phyloP scores from a whole-genome alignment of 1,284 basidiomycete genomes.

The Filobasidium uniguttulatum region DNA sequence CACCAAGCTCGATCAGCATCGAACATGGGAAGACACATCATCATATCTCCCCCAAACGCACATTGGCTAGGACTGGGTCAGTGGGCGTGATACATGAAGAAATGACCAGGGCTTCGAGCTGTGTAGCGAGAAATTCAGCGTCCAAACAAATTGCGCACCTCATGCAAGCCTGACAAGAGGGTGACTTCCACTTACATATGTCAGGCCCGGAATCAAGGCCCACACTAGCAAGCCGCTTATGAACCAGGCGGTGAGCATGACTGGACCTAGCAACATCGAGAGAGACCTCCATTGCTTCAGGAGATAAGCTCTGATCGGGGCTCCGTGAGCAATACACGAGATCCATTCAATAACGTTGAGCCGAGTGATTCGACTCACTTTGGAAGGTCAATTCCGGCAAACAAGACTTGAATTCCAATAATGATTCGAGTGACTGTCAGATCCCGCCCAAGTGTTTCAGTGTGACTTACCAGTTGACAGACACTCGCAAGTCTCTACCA shows the following conservation, averaged over 20 bases:
- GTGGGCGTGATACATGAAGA: constrained; percentile 92
- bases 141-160: no score
- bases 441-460: no score
- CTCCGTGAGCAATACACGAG: neutral
- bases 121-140: no score
- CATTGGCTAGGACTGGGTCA: constrained; percentile 85
- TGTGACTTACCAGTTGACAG: neutral
- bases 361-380: constrained; percentile 42
- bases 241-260: constrained; percentile 76
- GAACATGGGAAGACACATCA: neutral
- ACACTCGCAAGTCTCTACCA: constrained; percentile 1
- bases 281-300: constrained; percentile 72
- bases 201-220: constrained; percentile 70
- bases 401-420: constrained; percentile 90
- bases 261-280: constrained; percentile 64
- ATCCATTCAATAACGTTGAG: no score
- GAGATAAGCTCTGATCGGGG: constrained; percentile 49
- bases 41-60: constrained; percentile 30
- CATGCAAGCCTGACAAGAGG: no score
- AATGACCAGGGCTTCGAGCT: constrained; percentile 64
- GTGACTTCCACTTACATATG: constrained; percentile 45
- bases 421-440: constrained; percentile 74
- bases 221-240: constrained; percentile 68
- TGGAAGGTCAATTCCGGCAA: constrained; percentile 85
- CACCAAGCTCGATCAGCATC: neutral